Evolutionary conservation across 495 filamentous ascomycete genomes (phyloP).

Genomic region (Darksidea phi): DNA sequence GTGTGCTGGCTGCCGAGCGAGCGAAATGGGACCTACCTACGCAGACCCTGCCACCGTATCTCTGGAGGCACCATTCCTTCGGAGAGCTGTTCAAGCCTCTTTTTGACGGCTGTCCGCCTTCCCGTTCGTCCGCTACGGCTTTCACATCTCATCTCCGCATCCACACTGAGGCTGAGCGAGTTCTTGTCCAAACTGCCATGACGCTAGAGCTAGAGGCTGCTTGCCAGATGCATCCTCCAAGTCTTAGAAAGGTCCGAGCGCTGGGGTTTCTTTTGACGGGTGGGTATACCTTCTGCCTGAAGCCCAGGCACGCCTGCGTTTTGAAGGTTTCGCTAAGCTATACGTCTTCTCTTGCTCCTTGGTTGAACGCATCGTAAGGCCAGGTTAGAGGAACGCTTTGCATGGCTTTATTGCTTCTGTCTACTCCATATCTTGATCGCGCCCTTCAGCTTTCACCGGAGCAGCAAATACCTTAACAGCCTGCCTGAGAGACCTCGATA

Average conservation of each 20-base stretch:
- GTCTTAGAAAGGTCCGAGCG: not conserved
- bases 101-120: no score
- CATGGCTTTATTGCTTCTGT: no score
- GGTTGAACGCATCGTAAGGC: not conserved
- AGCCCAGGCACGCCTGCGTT: not conserved
- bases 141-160: conserved; percentile 5
- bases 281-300: conserved; percentile 22
- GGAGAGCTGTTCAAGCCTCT: no score
- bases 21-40: not conserved
- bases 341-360: conserved; percentile 5
- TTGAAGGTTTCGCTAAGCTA: conserved; percentile 2
- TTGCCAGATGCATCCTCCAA: not conserved
- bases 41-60: no score
- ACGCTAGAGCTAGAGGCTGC: conserved; percentile 18
- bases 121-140: not conserved
- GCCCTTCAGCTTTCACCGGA: conserved; percentile 10
- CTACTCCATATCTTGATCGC: not conserved
- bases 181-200: conserved; percentile 3
- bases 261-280: not conserved
- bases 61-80: no score
- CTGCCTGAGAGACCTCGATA: no score
- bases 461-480: not conserved
- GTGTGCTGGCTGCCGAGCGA: not conserved
- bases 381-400: not conserved
- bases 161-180: conserved; percentile 15